phyloP scores from a whole-genome alignment of 1,284 basidiomycete genomes.

The Naganishia sp. region DNA sequence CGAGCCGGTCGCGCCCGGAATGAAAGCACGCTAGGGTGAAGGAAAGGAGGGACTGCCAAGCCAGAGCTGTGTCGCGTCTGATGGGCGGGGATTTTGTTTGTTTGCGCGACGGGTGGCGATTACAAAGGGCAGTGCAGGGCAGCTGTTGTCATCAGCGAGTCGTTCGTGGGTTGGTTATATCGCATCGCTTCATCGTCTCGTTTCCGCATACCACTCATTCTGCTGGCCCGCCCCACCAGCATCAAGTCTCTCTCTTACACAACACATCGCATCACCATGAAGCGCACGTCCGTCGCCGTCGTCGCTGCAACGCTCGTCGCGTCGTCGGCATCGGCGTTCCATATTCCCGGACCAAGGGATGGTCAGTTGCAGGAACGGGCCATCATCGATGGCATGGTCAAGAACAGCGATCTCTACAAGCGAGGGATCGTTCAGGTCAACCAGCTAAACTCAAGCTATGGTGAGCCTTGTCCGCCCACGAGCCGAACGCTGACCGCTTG shows the following conservation, averaged over 20 bases:
- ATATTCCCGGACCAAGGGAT: conserved; percentile 20
- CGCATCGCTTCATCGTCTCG: too few relatives aligned
- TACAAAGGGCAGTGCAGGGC: too few relatives aligned
- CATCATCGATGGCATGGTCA: conserved; percentile 25
- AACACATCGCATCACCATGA: conserved; percentile 9
- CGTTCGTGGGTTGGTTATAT: too few relatives aligned
- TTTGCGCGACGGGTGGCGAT: too few relatives aligned
- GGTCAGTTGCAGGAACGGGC: conserved; percentile 25
- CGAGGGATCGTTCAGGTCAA: conserved; percentile 25
- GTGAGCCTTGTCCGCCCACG: conserved; percentile 7
- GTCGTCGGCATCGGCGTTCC: conserved; percentile 10
- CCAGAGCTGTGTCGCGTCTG: too few relatives aligned
- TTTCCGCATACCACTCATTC: too few relatives aligned
- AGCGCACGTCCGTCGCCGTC: conserved; percentile 21
- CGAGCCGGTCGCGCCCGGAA: too few relatives aligned
- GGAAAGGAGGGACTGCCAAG: too few relatives aligned
- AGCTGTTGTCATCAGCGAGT: too few relatives aligned
- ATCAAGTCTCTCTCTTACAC: not conserved
- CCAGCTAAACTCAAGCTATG: conserved; percentile 27
- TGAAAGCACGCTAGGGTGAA: too few relatives aligned
- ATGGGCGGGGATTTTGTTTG: too few relatives aligned
- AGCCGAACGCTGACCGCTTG: not conserved
- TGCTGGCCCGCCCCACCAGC: too few relatives aligned
- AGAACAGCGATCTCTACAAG: conserved; percentile 29
- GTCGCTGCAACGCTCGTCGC: conserved; percentile 15